Evolutionary conservation across 2,329 filamentous ascomycete species (phyloP), one percentile per base, ranked within the genome.

Genomic region (Salinomyces thailandicus): DNA sequence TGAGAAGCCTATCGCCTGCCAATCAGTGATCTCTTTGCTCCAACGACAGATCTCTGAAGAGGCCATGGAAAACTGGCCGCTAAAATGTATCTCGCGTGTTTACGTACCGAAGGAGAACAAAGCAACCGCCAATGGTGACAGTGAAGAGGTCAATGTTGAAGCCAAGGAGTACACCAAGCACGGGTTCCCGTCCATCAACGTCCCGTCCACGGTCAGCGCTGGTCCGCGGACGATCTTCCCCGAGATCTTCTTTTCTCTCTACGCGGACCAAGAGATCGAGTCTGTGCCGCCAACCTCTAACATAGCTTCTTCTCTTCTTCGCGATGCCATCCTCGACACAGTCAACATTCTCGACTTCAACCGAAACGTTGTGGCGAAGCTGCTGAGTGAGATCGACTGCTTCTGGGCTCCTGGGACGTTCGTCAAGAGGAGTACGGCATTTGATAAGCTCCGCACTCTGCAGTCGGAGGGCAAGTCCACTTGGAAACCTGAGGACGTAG

Each of bases 401-500:
- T 98, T 91, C 63, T 98, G 94, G 65, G 75, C 86, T 0, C 77
- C 84, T 7, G 76, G 79, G 37, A 95, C 85, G 1, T 98, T 98
- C 59, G 79, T 94, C 39, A 93, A 94, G 64, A 81, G 91, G 39
- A 87, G 85, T 1, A 95, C 85, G 1, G 79, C 86, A 0, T 95
- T 94, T 53, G 91, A 98, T 59, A 81, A 86, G 53, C 73, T 98
- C 33, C 75, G 81, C 20, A 75, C 79, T 30, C 53, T 73, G 14
- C 57, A 67, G 1, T 11, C 37, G 5, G 79, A 79, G 31, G 69
- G 80, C 13, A 75, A 77, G 45, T 76, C 81, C 11, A 87, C 85
- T 0, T 98, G 91, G 89, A 98, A 98, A 62, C 86, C 91, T 0
- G 91, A 98, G 63, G 91, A 98, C 62, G 82, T 96, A 40, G 84